Conservation (phyloP, 345 rosid species). For the Salix viminalis region DNA sequence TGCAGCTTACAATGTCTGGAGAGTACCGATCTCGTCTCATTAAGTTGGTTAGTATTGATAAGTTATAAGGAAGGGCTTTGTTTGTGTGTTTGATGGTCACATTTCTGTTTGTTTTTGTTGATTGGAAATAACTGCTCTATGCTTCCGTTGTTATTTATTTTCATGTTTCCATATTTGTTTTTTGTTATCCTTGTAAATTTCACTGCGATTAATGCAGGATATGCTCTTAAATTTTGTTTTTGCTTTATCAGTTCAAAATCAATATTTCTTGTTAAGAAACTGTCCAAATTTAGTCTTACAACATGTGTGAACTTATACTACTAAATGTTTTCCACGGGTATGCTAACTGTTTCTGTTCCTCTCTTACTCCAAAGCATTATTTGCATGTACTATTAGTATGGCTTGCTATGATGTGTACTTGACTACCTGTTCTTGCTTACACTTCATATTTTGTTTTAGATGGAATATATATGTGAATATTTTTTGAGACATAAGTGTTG, state of each 20-base stretch:
- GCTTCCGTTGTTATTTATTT: neutral
- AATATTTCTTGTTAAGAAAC: neutral
- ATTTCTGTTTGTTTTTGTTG: neutral
- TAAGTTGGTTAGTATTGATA: conserved; percentile 64
- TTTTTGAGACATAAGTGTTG: neutral
- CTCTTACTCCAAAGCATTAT: neutral
- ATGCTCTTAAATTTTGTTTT: neutral
- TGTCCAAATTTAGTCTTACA: neutral
- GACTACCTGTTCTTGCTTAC: neutral
- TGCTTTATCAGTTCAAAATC: neutral
- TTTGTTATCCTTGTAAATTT: neutral
- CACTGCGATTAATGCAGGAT: neutral
- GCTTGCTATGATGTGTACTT: neutral
- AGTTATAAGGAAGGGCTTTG: neutral
- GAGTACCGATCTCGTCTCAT: conserved; percentile 75
- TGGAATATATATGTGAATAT: neutral
- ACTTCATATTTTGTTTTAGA: neutral
- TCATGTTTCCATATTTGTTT: neutral
- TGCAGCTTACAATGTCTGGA: conserved; percentile 83
- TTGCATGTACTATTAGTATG: neutral
- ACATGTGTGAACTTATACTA: neutral
- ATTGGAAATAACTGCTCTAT: neutral
- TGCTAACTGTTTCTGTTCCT: neutral
- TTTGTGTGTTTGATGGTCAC: neutral
- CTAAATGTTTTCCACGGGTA: neutral